Base-by-base conservation (phyloP, 192 early-diverging fungal species). In the Backusella tuberculispora region DNA sequence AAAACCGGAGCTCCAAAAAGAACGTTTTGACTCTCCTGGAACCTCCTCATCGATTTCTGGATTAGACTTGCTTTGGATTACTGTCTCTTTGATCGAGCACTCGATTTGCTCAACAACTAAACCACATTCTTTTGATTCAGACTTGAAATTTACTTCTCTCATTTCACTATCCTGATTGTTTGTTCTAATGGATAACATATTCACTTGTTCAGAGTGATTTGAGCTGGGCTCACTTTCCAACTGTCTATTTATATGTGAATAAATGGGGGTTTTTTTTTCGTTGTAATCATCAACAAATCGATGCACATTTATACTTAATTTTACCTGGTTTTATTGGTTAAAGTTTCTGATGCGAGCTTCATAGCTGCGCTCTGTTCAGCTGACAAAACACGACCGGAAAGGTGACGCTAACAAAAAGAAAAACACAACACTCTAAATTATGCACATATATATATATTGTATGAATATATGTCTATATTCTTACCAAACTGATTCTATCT, bases 271-370 rank as follows among this genome's bases (percentile, higher is more conserved):
- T 60, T 1, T 43, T 12, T 60, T 26, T 24, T 60, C 53, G 12
- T 26, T 26, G 21, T 4, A 60, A 53, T 34, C n/a, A 53, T 12
- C 24, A 9, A 21, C 19, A 50, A 26, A 10, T 13, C n/a, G 9
- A 26, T 60, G 53, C 12, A 26, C 9, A 13, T 24, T 60, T 60
- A 60, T 60, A 4, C 53, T 60, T 24, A 13, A 12, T 60, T 26
- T 60, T 60, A 60, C 53, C 53, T 60, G 21, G 53, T 60, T 26
- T 60, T 60, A 60, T 60, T 60, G 21, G 53, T 21, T 10, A 60
- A 60, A 13, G 53, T 60, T 26, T 60, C 53, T 60, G 53, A 60
- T 26, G 53, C 53, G 53, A 60, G 53, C 10, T 60, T 60, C 53
- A 26, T 60, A 60, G 53, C 53, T 60, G 53, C 53, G 5, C 21